Percentiles rank a stretch among this genome's conserved stretches.
These are phyloP conservation scores for Canariomyces notabilis DNA, from an alignment of 2,329 filamentous ascomycete species.

Conservation along the genomic window DNA sequence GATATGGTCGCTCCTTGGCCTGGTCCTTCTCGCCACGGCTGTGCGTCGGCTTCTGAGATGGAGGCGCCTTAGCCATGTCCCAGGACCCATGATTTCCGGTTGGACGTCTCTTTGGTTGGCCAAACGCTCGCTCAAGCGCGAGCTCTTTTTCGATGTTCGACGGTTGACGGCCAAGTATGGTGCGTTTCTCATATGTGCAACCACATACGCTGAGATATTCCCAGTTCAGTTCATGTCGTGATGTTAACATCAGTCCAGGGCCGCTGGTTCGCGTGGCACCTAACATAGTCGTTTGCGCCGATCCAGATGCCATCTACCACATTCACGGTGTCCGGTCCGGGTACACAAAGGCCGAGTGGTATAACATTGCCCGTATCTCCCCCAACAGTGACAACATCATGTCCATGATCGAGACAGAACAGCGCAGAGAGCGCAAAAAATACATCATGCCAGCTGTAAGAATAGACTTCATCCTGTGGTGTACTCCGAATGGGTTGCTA, in stretches of 20 bases:
- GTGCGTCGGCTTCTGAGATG: conserved; percentile 10
- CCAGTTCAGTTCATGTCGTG: too few species aligned
- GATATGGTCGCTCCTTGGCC: too few species aligned
- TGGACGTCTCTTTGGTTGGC: conserved; percentile 19
- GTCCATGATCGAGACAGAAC: conserved; percentile 10
- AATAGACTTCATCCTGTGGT: background rate
- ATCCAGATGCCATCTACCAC: conserved; percentile 13
- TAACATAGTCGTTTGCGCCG: conserved; percentile 15
- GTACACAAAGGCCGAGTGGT: conserved; percentile 20
- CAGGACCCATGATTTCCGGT: conserved; percentile 13
- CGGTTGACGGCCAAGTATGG: conserved; percentile 9
- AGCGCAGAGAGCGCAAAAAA: conserved; percentile 13
- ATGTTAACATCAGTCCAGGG: too few species aligned
- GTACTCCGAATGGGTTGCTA: too few species aligned
- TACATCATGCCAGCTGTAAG: conserved; percentile 16
- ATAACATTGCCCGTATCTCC: conserved; percentile 10
- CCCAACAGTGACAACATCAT: conserved; percentile 11
- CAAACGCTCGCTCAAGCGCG: background rate
- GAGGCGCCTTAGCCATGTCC: conserved; percentile 16
- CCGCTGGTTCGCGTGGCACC: conserved; percentile 18
- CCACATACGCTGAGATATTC: too few species aligned
- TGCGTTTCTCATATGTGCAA: background rate
- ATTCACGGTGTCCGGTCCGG: conserved; percentile 12
- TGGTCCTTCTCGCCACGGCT: conserved; percentile 1
- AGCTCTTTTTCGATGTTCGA: conserved; percentile 4